Conservation (phyloP, 768 basidiomycete genomes). For the Xanthoconium purpureum region DNA sequence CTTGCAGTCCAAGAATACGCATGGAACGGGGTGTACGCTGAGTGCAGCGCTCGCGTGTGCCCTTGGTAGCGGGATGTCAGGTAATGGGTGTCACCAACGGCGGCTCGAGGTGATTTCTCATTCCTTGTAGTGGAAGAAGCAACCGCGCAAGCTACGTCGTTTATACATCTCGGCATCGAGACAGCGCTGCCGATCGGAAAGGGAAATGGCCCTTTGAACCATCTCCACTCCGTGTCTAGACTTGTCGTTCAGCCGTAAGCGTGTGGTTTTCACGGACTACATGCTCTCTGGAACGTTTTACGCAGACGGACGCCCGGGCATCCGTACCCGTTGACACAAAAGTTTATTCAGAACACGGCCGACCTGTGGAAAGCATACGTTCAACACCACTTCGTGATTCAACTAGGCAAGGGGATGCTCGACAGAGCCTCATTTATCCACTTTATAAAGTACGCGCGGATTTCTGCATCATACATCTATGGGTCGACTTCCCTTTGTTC, state of each 20-base stretch:
- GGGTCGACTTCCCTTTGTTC: neutral
- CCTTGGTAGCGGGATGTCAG: conserved; percentile 49
- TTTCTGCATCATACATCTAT: neutral
- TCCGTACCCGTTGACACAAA: conserved; percentile 65
- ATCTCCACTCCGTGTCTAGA: conserved; percentile 58
- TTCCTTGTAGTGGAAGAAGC: conserved; percentile 52
- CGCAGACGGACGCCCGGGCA: conserved; percentile 54
- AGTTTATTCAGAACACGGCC: conserved; percentile 57
- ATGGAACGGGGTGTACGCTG: conserved; percentile 94
- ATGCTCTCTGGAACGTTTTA: neutral
- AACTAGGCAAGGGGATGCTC: conserved; percentile 71
- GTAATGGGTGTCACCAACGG: conserved; percentile 25
- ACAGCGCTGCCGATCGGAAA: conserved; percentile 64
- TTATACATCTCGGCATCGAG: conserved; percentile 72
- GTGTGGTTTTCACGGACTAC: neutral
- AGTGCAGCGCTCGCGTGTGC: conserved; percentile 74
- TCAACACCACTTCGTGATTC: conserved; percentile 78
- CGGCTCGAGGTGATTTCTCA: neutral
- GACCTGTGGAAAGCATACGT: conserved; percentile 71
- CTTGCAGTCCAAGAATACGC: conserved; percentile 69
- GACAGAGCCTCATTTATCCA: conserved; percentile 66
- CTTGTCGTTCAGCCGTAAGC: conserved; percentile 56
- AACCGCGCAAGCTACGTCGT: conserved; percentile 56
- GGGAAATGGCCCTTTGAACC: conserved; percentile 86
- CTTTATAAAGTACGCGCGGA: conserved; percentile 68